Conservation (phyloP, 2,329 filamentous ascomycete genomes). For the Cordyceps cicadae region DNA sequence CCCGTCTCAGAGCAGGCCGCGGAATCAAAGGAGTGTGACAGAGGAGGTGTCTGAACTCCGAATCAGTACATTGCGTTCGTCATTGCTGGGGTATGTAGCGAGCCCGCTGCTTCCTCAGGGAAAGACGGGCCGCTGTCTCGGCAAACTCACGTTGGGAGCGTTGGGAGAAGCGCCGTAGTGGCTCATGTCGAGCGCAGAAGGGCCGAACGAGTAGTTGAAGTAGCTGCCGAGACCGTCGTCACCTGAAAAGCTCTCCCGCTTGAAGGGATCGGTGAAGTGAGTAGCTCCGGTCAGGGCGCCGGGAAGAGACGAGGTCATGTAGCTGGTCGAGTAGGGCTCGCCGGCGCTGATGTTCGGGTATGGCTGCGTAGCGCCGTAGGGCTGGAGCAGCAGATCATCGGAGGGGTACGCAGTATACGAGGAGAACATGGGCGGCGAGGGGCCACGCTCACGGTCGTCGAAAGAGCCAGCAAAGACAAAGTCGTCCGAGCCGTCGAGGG, state of each 20-base stretch:
- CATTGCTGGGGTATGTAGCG: constrained; percentile 27
- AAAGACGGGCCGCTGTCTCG: not conserved
- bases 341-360: constrained; percentile 45
- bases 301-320: constrained; percentile 44
- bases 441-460: constrained; percentile 60
- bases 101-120: constrained; percentile 24
- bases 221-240: constrained; percentile 56
- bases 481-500: constrained; percentile 55
- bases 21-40: constrained; percentile 65
- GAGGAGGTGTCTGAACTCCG: constrained; percentile 61
- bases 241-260: constrained; percentile 50
- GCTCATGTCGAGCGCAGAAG: constrained; percentile 56
- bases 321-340: constrained; percentile 44
- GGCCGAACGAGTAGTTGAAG: constrained; percentile 62
- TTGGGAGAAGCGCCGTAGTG: constrained; percentile 55
- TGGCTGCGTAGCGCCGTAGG: constrained; percentile 46
- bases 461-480: constrained; percentile 53
- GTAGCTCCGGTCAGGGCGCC: constrained; percentile 57
- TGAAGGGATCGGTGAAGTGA: constrained; percentile 56
- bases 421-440: constrained; percentile 61
- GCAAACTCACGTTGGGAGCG: constrained; percentile 64
- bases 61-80: constrained; percentile 40
- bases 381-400: constrained; percentile 54
- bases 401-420: constrained; percentile 58
- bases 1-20: constrained; percentile 52